Base-by-base conservation (phyloP, 257 asterid genomes). In the Solanum paucissectum region DNA sequence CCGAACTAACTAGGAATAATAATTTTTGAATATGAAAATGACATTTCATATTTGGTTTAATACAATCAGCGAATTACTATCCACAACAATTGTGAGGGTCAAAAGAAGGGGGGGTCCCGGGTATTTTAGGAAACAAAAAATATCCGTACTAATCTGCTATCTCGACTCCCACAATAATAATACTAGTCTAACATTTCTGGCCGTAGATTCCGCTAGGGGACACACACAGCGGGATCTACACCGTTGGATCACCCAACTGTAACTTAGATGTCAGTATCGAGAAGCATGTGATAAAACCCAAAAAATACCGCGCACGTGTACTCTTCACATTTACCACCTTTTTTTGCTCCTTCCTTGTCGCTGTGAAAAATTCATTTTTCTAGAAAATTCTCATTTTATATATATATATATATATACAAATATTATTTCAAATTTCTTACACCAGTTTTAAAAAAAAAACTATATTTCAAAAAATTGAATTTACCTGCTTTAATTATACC, bases 291-390 rank as follows among this genome's bases (percentile, higher is more conserved):
- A 87, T 84, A 12, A 0, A 12, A 62, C 91, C 88, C 27, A 7
- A 21, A 12, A 72, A 37, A 49, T 85, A 87, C 82, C 85, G 93
- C 96, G 92, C 98, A 93, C 93, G 96, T 95, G 98, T 90, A 88
- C 29, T 46, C 88, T 33, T 37, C 46, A 16, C 79, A 74, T 72
- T 55, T 84, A 89, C 77, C 92, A 93, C 93, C 94, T 91, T 64
- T 69, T 89, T 89, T 89, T 87, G 74, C 92, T 90, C 96, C 97
- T 83, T 84, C 76, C 82, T 87, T 84, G 76, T 93, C 94, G 95
- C 95, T 91, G 94, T 89, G 89, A 90, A 89, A 71, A 52, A 73
- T 88, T 87, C 91, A 83, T 87, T 58, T 71, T 44, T 85, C 64
- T 52, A 91, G 84, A 92, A 46, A 87, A 29, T 82, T 66, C 66